These are phyloP conservation scores for Skeletonema menzelii DNA, from an alignment of 108 stramenopile species.

Conservation along the genomic window DNA sequence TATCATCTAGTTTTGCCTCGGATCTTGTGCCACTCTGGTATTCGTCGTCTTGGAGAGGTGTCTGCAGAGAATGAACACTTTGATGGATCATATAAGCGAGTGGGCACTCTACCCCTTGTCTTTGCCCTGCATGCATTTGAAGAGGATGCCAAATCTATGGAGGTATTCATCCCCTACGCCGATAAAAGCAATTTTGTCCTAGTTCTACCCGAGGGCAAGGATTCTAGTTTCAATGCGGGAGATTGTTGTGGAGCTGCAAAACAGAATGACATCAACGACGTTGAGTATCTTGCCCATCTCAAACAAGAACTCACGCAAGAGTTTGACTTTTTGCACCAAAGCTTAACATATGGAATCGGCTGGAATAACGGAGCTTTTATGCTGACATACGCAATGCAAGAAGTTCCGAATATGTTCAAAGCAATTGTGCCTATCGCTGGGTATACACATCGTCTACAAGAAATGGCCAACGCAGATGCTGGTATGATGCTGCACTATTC, in stretches of 20 bases:
- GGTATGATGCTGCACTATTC: constrained; percentile 34
- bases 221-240: constrained; percentile 43
- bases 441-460: constrained; percentile 10
- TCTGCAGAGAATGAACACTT: background rate
- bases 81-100: constrained; percentile 15
- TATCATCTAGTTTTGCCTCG: constrained; percentile 16
- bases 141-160: constrained; percentile 19
- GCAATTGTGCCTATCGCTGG: constrained; percentile 55
- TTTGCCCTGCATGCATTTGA: constrained; percentile 55
- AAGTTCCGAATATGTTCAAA: constrained; percentile 35
- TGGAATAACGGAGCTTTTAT: constrained; percentile 58
- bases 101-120: constrained; percentile 39
- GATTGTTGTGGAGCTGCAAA: constrained; percentile 55
- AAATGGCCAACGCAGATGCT: background rate
- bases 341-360: constrained; percentile 48
- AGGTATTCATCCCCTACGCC: constrained; percentile 15
- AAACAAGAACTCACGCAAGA: constrained; percentile 20
- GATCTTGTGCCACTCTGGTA: background rate
- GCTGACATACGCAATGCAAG: constrained; percentile 26
- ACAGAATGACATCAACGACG: constrained; percentile 41
- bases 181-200: constrained; percentile 39
- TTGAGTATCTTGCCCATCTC: constrained; percentile 36
- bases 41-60: background rate
- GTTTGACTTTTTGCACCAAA: constrained; percentile 19
- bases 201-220: constrained; percentile 43